Base-by-base conservation (phyloP, 1,139 yeast species). In the Komagataea norvegica region DNA sequence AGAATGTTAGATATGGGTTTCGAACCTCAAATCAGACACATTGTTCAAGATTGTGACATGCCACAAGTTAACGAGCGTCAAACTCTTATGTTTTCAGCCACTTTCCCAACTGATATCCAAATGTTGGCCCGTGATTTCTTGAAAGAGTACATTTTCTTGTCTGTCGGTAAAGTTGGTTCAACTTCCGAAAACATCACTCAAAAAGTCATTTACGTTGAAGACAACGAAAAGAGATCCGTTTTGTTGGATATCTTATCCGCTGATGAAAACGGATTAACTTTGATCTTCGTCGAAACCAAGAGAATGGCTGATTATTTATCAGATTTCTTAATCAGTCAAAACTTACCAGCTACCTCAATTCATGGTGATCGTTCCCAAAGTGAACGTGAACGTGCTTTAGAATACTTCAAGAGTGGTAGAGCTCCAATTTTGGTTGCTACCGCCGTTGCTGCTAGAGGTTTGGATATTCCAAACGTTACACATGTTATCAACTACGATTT, bases 1-100 rank as follows among this genome's bases (percentile, higher is more conserved):
- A 86, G 98, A 74, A 91, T 91, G 98, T 79, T 91, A 70, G 98
- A 91, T 80, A 91, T 91, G 98, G 98, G 98, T 75, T 91, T 91
- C 70, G 98, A 91, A 73, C 97, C 97, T 50, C 98, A 91, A 74
- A 91, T 91, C 61, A 86, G 98, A 77, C 86, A 89, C 63, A 89
- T 91, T 61, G 98, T 91, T 46, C 95, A 91, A 68, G 95, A 85
- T 54, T 89, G 93, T 72, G 96, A 87, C 64, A 89, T 89, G 97
- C 96, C 98, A 47, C 81, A 74, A 51, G 95, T 86, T 43, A 70
- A 77, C 47, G 75, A 83, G 57, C 84, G 98, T 72, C 98, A 91
- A 72, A 91, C 98, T 26, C 77, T 91, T 60, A 87, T 91, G 95
- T 91, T 91, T 70, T 87, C 96, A 31, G 98, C 98, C 54, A 91